Evolutionary conservation across 2,329 filamentous ascomycete genomes (phyloP), one percentile per base, ranked within the genome.

Genomic region (Colletotrichum godetiae): DNA sequence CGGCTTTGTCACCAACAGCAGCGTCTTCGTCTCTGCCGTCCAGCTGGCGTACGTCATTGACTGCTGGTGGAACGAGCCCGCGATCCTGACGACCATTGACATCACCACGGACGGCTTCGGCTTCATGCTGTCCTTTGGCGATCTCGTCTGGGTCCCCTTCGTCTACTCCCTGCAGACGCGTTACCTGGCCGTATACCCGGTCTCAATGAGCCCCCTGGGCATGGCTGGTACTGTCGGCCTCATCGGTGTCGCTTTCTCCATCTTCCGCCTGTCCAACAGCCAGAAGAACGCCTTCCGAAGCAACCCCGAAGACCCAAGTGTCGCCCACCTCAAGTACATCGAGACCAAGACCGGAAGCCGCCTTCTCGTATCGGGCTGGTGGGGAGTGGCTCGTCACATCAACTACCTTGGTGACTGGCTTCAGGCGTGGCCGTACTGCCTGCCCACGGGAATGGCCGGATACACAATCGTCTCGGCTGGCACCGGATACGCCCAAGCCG

Each of bases 381-480:
- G 96, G 96, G 96, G 96, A 56, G 87, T 91, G 27, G 93, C 95
- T 0, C 91, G 96, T 55, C 96, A 98, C 84, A 96, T 98, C 88
- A 98, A 98, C 86, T 98, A 98, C 84, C 84, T 97, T 1, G 96
- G 95, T 65, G 96, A 98, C 85, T 98, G 95, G 95, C 88, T 97
- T 76, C 95, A 97, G 90, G 91, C 93, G 10, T 98, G 95, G 94
- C 91, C 95, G 0, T 98, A 97, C 84, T 94, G 92, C 76, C 87
- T 98, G 56, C 95, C 96, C 1, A 98, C 95, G 0, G 94, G 94
- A 0, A 82, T 97, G 73, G 93, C 95, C 0, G 95, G 95, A 13
- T 98, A 96, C 81, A 86, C 92, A 53, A 91, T 97, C 63, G 86
- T 92, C 22, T 86, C 89, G 3, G 86, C 87, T 1, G 88, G 88